These are phyloP conservation scores for Polyporus arcularius DNA, from an alignment of 768 basidiomycete species.

Conservation along the genomic window DNA sequence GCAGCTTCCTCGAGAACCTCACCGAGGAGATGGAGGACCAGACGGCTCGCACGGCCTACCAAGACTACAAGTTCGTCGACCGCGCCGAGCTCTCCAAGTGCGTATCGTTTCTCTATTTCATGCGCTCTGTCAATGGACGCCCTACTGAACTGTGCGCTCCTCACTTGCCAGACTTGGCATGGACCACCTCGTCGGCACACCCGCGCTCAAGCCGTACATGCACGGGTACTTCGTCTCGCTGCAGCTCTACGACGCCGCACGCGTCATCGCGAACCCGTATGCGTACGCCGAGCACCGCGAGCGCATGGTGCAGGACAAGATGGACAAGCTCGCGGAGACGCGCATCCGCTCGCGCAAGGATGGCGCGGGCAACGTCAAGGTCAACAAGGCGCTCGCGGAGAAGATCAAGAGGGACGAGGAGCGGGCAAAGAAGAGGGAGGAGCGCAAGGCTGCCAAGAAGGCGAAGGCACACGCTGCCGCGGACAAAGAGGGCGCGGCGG, in stretches of 20 bases:
- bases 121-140: neutral
- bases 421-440: constrained; percentile 55
- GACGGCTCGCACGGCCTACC: constrained; percentile 75
- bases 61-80: constrained; percentile 98
- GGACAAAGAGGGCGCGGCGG: constrained; percentile 43
- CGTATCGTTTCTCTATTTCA: constrained; percentile 31
- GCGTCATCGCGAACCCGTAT: constrained; percentile 94
- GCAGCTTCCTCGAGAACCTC: constrained; percentile 95
- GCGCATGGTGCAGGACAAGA: constrained; percentile 80
- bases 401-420: constrained; percentile 71
- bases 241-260: constrained; percentile 93
- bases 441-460: constrained; percentile 41
- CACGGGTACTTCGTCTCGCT: constrained; percentile 98
- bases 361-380: constrained; percentile 57
- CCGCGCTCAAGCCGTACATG: constrained; percentile 98
- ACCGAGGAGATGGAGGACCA: constrained; percentile 98
- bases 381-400: constrained; percentile 86
- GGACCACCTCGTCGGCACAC: constrained; percentile 92
- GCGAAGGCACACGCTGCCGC: constrained; percentile 43
- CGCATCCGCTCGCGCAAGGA: constrained; percentile 86
- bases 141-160: neutral
- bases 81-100: constrained; percentile 82
- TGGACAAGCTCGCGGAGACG: constrained; percentile 92
- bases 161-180: constrained; percentile 71
- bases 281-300: constrained; percentile 95